A percentile compares a stretch with the other conserved stretches of the same genome.
Evolutionary conservation across 306 rosid species (phyloP).

Genomic region (Quillaja saponaria): DNA sequence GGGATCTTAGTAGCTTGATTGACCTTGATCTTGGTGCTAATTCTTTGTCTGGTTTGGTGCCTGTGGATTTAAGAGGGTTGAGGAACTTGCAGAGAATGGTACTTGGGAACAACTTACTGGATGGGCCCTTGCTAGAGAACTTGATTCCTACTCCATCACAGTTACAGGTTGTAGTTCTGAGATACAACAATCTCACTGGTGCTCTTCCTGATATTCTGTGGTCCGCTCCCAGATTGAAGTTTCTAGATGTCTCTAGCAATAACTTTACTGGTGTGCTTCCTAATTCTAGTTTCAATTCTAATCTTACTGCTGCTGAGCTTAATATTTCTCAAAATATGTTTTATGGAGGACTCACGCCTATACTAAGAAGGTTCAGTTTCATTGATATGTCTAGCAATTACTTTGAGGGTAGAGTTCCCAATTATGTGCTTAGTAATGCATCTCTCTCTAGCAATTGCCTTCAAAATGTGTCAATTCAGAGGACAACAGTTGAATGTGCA

Average conservation of each 20-base stretch:
- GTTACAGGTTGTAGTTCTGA: conserved; percentile 60
- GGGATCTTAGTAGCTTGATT: conserved; percentile 61
- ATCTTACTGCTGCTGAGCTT: conserved; percentile 39
- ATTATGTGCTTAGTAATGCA: conserved; percentile 38
- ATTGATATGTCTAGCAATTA: conserved; percentile 75
- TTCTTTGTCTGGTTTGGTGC: conserved; percentile 51
- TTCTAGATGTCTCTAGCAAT: conserved; percentile 68
- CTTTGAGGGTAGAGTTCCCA: conserved; percentile 67
- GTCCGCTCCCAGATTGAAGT: conserved; percentile 61
- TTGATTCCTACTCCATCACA: conserved; percentile 44
- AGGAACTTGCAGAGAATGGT: conserved; percentile 59
- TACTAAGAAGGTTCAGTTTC: conserved; percentile 50
- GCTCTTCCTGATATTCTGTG: conserved; percentile 54
- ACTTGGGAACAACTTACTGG: conserved; percentile 52
- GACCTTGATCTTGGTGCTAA: conserved; percentile 86
- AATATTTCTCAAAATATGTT: conserved; percentile 66
- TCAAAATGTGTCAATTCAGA: conserved; percentile 59
- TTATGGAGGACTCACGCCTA: conserved; percentile 61
- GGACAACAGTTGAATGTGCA: conserved; percentile 49
- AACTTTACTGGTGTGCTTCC: conserved; percentile 68
- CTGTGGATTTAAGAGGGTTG: conserved; percentile 52
- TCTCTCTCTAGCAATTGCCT: conserved; percentile 68
- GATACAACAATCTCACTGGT: conserved; percentile 56
- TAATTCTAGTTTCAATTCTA: conserved; percentile 45
- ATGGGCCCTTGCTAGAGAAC: conserved; percentile 51